Evolutionary conservation across 2,329 filamentous ascomycete species (phyloP).

Genomic region (Pseudogymnoascus sp.): DNA sequence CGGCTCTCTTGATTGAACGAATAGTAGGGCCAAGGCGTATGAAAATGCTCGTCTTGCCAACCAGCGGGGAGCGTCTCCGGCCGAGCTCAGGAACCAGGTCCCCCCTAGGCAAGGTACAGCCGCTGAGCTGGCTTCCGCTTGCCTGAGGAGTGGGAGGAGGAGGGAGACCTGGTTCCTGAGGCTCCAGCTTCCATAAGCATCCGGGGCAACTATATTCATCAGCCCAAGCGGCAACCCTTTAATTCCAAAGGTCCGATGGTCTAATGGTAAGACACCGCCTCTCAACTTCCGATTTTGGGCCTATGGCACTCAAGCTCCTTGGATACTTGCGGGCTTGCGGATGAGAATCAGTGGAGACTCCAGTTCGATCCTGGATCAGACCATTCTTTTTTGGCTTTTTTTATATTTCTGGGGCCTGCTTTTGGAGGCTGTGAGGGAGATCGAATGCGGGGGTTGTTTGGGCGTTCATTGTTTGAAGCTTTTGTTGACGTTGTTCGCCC

Average conservation of each 20-base stretch:
- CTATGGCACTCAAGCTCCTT: neutral
- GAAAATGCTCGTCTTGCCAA: neutral
- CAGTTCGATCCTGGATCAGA: conserved; percentile 1
- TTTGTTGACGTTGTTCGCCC: neutral
- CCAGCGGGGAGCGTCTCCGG: neutral
- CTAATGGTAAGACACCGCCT: neutral
- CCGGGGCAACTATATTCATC: neutral
- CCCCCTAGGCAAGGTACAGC: neutral
- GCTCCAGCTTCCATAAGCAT: neutral
- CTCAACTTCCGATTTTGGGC: conserved; percentile 11
- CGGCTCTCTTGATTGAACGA: neutral
- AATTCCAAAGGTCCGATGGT: conserved; percentile 3
- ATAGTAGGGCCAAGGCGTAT: neutral
- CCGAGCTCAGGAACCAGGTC: neutral
- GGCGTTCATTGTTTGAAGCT: neutral
- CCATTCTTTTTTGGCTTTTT: conserved; percentile 1
- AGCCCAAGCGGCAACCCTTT: neutral
- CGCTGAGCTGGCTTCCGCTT: neutral
- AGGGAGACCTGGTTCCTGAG: neutral
- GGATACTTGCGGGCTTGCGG: neutral
- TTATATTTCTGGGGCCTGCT: neutral
- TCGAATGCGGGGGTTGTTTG: neutral
- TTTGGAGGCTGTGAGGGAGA: neutral
- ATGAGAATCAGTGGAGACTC: conserved; percentile 7
- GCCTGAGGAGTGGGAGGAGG: neutral